Conservation (phyloP, 441 rosid species). For the Pelargonium australe region DNA sequence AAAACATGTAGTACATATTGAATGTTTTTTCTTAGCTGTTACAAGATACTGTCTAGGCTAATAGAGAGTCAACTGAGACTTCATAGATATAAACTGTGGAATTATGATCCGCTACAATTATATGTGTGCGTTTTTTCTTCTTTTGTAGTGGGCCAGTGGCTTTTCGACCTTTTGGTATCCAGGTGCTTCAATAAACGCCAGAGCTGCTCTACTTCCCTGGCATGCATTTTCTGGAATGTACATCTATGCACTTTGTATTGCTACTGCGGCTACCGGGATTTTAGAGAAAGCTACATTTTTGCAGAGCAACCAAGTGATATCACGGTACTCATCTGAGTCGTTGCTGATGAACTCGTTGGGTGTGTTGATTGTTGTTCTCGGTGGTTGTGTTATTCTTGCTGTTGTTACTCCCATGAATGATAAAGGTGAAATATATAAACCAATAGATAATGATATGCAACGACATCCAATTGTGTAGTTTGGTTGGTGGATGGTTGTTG, state of each 20-base stretch:
- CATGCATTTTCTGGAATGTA: neutral
- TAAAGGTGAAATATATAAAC: neutral
- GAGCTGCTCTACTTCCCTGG: slow-evolving; percentile 7
- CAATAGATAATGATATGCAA: neutral
- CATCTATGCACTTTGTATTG: slow-evolving; percentile 1
- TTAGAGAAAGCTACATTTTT: slow-evolving; percentile 5
- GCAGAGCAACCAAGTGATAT: slow-evolving; percentile 5
- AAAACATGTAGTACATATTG: too few species aligned
- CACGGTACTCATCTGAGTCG: neutral
- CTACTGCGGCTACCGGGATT: neutral
- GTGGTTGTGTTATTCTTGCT: slow-evolving; percentile 5
- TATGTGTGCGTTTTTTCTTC: neutral
- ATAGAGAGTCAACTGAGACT: too few species aligned
- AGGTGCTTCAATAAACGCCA: neutral
- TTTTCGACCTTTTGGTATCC: slow-evolving; percentile 6
- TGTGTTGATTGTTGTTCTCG: neutral
- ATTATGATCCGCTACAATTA: neutral
- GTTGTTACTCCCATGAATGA: neutral
- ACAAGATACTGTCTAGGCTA: too few species aligned
- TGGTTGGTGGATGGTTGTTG: neutral
- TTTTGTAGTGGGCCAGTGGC: neutral
- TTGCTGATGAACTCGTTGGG: neutral
- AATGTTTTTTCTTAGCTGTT: too few species aligned
- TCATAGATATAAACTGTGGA: neutral
- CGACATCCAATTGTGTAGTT: neutral